Base-by-base conservation (phyloP, 208 protist genomes). In the Leishmania aethiopica region DNA sequence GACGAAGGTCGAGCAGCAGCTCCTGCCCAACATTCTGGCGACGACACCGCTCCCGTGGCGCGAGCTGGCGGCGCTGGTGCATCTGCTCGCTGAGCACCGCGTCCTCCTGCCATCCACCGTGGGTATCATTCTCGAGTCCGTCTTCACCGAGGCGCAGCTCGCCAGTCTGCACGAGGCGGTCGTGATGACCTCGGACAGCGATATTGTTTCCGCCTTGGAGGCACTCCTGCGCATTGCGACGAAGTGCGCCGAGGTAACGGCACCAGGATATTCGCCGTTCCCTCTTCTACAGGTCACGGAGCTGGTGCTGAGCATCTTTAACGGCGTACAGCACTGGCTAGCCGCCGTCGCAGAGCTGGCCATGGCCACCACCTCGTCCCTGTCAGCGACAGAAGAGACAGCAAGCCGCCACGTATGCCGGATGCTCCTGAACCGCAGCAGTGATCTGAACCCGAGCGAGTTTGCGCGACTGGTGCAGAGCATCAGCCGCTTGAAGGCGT, bases 391-490 rank as follows among this genome's bases (percentile, higher is more conserved):
- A 11, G 79, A 78, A 67, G 22, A 72, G 4, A 59, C 71, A 32
- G 83, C 84, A 1, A 40, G 42, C 40, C 84, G 87, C 22, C 78
- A 80, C 57, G 42, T 89, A 10, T 86, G 79, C 74, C 32, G 64
- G 40, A 71, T 88, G 76, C 67, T 91, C n/a, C 73, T 92, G 47
- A 40, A 78, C 32, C 84, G 85, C 0, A 84, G 64, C 35, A 81
- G 79, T 5, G 72, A 78, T 5, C 80, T 97, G 75, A 90, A 73
- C 19, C 82, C 94, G n/a, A 91, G 87, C 67, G 92, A 91, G 71
- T 95, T 94, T 82, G 88, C 92, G 6, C 81, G 84, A 37, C 86
- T 96, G 53, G 67, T 94, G 49, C 94, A 95, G 42, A 71, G 73
- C 66, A 80, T 95, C 7, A 93, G 92, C 71, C 86, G 91, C 3